Evolutionary conservation across 805 yeast species (phyloP), one percentile per base, ranked within the genome.

Genomic region (Kodamaea leandrae): DNA sequence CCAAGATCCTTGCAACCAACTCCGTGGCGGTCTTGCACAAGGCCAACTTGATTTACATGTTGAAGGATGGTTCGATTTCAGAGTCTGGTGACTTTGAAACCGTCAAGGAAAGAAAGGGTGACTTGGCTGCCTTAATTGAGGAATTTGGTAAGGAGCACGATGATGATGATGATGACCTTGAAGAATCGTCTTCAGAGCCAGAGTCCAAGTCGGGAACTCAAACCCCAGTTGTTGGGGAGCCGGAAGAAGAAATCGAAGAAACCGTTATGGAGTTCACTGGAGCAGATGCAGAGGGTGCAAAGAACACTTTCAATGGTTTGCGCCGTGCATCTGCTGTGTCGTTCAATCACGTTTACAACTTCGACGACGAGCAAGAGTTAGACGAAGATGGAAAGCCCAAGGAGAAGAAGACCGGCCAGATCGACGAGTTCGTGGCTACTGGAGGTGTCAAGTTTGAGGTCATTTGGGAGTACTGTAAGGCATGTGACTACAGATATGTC

Each of bases 381-480:
- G 44, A 49, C 42, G 52, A 42, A 16, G 45, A 42, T 4, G 44
- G 36, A n/a, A 41, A 38, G 17, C 34, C 43, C 14, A 39, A 33
- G 6, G 26, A 15, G 18, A 41, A 32, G 32, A 48, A 44, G 29
- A 48, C 52, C 4, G 50, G 48, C 10, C 43, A 37, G 10, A 43
- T 49, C 6, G 48, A 48, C 19, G 68, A 71, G 29, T 68, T 60
- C 10, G 69, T 76, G n/a, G 80, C 75, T 27, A 72, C 67, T 29
- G 90, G 89, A 2, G 71, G 72, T 28, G 86, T 83, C 17, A 72
- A 76, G 34, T 60, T 71, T 60, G 55, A 66, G 1, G 78, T 79
- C 2, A 82, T 82, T 48, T 43, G 61, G 28, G 69, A 69, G 12
- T 83, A 82, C 55, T 72, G 77, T 4, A 69, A 72, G 44, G 83